These are phyloP conservation scores for Apiospora saccharicola DNA, from an alignment of 2,329 filamentous ascomycete genomes.

Conservation along the genomic window DNA sequence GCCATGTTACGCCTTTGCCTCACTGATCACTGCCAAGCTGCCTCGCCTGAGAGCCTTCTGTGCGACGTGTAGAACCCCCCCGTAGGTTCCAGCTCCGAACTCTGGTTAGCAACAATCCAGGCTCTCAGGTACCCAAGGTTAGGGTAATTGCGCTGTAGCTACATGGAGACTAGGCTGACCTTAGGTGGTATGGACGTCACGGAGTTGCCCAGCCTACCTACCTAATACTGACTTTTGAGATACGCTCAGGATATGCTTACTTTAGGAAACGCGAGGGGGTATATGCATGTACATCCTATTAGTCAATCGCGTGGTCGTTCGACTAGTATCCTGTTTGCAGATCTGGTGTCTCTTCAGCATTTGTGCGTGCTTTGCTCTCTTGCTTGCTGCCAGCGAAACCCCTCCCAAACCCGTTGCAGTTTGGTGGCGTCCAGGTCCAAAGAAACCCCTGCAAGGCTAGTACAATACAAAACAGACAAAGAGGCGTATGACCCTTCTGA, in stretches of 20 bases:
- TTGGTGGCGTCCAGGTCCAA: constrained; percentile 14
- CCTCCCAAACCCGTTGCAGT: constrained; percentile 10
- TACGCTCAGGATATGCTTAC: background rate
- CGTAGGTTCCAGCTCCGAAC: constrained; percentile 4
- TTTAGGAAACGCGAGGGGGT: background rate
- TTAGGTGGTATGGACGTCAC: background rate
- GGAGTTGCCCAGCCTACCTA: constrained; percentile 8
- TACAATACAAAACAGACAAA: constrained; percentile 8
- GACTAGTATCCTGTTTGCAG: background rate
- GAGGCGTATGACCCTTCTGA: background rate
- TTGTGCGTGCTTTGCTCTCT: background rate
- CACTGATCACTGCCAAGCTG: background rate
- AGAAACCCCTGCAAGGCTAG: background rate
- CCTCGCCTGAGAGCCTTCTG: background rate
- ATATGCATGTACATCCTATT: background rate
- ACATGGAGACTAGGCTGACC: background rate
- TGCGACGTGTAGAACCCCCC: background rate
- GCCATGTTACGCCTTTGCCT: background rate
- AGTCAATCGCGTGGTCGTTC: background rate
- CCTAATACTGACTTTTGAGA: background rate
- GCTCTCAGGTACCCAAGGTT: background rate
- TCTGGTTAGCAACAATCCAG: background rate
- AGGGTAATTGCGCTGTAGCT: background rate
- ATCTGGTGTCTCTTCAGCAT: background rate
- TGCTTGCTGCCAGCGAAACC: background rate